Evolutionary conservation across 2,329 filamentous ascomycete genomes (phyloP).

Genomic region (Hypoxylon sp.): DNA sequence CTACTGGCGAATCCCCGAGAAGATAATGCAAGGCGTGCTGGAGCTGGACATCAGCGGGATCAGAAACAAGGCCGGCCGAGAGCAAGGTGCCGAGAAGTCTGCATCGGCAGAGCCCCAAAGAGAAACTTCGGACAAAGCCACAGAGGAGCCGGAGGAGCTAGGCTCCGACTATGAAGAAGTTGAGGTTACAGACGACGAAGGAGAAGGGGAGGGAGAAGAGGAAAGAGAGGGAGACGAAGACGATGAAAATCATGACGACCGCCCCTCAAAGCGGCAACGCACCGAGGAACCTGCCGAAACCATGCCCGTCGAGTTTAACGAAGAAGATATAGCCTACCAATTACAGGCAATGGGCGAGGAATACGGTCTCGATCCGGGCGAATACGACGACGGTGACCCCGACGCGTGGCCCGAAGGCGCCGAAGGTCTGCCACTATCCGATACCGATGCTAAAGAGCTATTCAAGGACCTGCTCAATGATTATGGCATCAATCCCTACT

Average conservation of each 20-base stretch:
- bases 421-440: conserved; percentile 76
- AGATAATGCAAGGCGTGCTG: conserved; percentile 82
- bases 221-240: conserved; percentile 63
- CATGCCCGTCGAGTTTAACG: conserved; percentile 81
- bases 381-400: conserved; percentile 75
- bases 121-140: conserved; percentile 48
- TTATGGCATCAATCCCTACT: conserved; percentile 84
- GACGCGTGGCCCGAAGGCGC: conserved; percentile 76
- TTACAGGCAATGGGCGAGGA: conserved; percentile 88
- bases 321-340: conserved; percentile 94
- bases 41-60: conserved; percentile 79
- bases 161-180: conserved; percentile 83
- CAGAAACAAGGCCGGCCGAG: conserved; percentile 63
- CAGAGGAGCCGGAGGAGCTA: conserved; percentile 62
- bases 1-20: conserved; percentile 93
- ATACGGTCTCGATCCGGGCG: conserved; percentile 81
- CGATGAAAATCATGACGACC: conserved; percentile 60
- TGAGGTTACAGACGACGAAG: conserved; percentile 71
- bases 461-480: conserved; percentile 92
- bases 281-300: conserved; percentile 57
- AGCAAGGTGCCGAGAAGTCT: conserved; percentile 30
- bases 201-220: conserved; percentile 66
- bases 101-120: conserved; percentile 28
- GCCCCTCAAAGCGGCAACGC: conserved; percentile 62
- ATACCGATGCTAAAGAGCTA: conserved; percentile 79